Base-by-base conservation (phyloP, 2,329 filamentous ascomycete species). In the Aspergillus ustus region DNA sequence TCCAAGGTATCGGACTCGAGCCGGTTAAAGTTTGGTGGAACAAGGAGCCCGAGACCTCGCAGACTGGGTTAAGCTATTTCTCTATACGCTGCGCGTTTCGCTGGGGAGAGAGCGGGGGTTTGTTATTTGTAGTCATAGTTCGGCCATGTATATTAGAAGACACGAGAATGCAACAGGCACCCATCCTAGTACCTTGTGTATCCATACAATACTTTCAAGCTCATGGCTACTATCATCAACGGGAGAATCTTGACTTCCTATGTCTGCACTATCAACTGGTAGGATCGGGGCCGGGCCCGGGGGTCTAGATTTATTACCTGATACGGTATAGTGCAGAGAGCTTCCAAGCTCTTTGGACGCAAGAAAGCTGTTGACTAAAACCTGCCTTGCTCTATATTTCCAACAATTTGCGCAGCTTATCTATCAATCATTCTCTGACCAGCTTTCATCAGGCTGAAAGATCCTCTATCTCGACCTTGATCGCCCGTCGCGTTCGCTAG, bases 1-100 rank as follows among this genome's bases (percentile, higher is more conserved):
- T 82, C 87, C 46, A 89, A 88, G 69, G 90, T 99, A 63, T 88
- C 91, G 34, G 95, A 99, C 80, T 84, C 87, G 45, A 98, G 94
- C 59, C 90, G 90, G 72, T 79, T 98, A 78, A 99, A 99, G 83
- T 97, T 98, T 83, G 95, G 93, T 80, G 96, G 95, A 73, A 92
- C 91, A 44, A 91, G 93, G 78, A 94, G 92, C 82, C 86, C 85
- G 77, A 91, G 89, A 76, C 90, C 89, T 44, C 93, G 93, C 79
- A 90, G 95, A 81, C 80, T 98, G 81, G 87, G 87, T 78, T 69
- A 71, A 61, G 20, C 34, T 4, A 20, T 7, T 50, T 50, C n/a
- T 62, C 54, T 52, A 51, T 56, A 52, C 57, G 53, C 45, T 56
- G 37, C 34, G 13, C 34, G 15, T 40, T 46, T 25, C 44, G 7